Percentiles rank a stretch among this genome's conserved stretches.
Evolutionary conservation across 768 basidiomycete genomes (phyloP).

Genomic region (Stropharia rugosoannulata): DNA sequence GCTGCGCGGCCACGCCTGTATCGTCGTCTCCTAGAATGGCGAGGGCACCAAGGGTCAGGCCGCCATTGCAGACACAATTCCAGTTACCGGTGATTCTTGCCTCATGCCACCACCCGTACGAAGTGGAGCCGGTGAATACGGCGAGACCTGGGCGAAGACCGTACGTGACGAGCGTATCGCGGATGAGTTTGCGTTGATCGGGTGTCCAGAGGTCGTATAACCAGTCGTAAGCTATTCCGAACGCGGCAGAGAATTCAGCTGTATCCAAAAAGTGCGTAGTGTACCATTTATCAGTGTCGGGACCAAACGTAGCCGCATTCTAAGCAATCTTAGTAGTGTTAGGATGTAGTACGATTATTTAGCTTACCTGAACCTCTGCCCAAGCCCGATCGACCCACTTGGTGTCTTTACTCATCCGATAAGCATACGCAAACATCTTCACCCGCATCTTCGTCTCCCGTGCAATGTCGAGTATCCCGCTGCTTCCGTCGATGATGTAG

Average conservation of each 20-base stretch:
- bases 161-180: constrained; percentile 69
- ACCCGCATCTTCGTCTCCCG: constrained; percentile 87
- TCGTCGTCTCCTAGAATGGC: constrained; percentile 86
- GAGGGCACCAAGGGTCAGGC: constrained; percentile 85
- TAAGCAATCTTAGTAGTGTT: constrained; percentile 62
- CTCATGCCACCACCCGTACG: constrained; percentile 76
- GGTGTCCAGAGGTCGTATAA: constrained; percentile 80
- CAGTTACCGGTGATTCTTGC: constrained; percentile 81
- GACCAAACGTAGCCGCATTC: constrained; percentile 63
- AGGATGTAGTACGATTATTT: background rate
- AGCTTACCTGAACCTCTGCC: constrained; percentile 70
- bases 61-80: constrained; percentile 97
- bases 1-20: constrained; percentile 63
- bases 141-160: constrained; percentile 69
- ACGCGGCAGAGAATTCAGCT: constrained; percentile 91
- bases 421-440: constrained; percentile 92
- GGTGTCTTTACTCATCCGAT: constrained; percentile 88
- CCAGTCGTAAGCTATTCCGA: constrained; percentile 96
- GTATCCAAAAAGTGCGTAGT: constrained; percentile 86
- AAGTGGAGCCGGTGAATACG: constrained; percentile 41
- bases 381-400: constrained; percentile 88
- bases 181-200: constrained; percentile 69
- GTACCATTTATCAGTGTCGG: constrained; percentile 76
- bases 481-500: constrained; percentile 78
- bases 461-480: constrained; percentile 92